phyloP scores from a whole-genome alignment of 768 basidiomycete genomes.

The Boletus insuetus region DNA sequence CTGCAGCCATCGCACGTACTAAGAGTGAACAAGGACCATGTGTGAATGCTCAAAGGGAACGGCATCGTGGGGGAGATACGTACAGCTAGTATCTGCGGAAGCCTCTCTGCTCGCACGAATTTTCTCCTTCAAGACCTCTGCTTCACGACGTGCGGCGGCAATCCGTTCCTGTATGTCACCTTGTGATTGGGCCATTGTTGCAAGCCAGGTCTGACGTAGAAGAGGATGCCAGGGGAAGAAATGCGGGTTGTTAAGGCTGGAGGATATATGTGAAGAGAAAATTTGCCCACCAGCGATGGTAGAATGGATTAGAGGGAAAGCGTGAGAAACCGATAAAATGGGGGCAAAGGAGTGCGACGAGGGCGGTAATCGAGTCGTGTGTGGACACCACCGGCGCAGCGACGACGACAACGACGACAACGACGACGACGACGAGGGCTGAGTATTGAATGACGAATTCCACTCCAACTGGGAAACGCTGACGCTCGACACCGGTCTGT shows the following conservation, averaged over 20 bases:
- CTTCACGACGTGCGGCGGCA: conserved; percentile 94
- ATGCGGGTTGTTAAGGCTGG: neutral
- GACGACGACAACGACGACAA: conserved; percentile 3
- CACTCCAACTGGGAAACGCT: conserved; percentile 19
- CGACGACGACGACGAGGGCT: conserved; percentile 6
- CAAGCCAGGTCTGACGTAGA: conserved; percentile 5
- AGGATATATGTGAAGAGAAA: conserved; percentile 21
- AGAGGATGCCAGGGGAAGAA: neutral
- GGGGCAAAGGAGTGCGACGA: conserved; percentile 12
- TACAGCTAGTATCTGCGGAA: conserved; percentile 96
- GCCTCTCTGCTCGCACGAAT: conserved; percentile 95
- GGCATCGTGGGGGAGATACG: conserved; percentile 36
- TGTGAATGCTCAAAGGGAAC: neutral
- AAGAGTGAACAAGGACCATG: conserved; percentile 14
- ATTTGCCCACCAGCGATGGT: conserved; percentile 27
- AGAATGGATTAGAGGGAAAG: conserved; percentile 24
- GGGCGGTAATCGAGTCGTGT: conserved; percentile 7
- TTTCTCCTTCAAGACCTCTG: conserved; percentile 97
- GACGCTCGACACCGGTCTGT: conserved; percentile 6
- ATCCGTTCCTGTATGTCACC: conserved; percentile 90
- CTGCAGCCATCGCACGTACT: conserved; percentile 99
- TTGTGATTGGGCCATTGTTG: conserved; percentile 71
- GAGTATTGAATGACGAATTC: conserved; percentile 8
- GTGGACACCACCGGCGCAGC: conserved; percentile 6
- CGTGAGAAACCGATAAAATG: conserved; percentile 24